Conservation (phyloP, 768 basidiomycete species). For the Mycena albidolilacea region DNA sequence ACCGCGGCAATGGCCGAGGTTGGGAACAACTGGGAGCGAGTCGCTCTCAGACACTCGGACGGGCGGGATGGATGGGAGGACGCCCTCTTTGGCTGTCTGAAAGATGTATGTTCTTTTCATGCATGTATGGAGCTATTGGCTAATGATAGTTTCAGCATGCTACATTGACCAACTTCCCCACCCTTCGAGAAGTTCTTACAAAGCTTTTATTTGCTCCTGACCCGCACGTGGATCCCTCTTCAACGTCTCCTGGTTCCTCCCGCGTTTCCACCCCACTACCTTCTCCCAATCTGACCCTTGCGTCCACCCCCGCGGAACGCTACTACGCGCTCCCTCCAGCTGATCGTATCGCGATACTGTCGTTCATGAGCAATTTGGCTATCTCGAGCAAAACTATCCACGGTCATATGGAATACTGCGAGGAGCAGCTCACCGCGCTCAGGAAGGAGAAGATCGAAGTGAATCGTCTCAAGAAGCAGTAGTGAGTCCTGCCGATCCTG, state of each 20-base stretch:
- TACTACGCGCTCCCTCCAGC: constrained; percentile 81
- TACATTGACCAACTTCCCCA: constrained; percentile 78
- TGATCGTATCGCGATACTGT: constrained; percentile 88
- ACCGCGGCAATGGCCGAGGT: constrained; percentile 80
- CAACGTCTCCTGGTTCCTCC: constrained; percentile 63
- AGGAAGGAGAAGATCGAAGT: constrained; percentile 97
- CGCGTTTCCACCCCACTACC: constrained; percentile 63
- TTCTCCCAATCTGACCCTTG: constrained; percentile 53
- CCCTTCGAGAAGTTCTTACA: constrained; percentile 78
- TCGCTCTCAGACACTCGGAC: constrained; percentile 80
- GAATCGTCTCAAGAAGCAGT: constrained; percentile 89
- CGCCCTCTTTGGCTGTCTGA: constrained; percentile 88
- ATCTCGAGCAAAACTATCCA: constrained; percentile 93
- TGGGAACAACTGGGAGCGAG: constrained; percentile 90
- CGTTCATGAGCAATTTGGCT: constrained; percentile 91
- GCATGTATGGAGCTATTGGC: constrained; percentile 5
- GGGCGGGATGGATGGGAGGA: constrained; percentile 93
- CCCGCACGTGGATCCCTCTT: constrained; percentile 56
- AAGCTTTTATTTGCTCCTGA: constrained; percentile 82
- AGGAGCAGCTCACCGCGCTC: constrained; percentile 90
- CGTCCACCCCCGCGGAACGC: constrained; percentile 73
- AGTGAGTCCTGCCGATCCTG: constrained; percentile 68
- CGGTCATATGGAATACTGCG: constrained; percentile 90
- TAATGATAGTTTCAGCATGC: constrained; percentile 70
- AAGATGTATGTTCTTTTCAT: constrained; percentile 78